Base-by-base conservation (phyloP, 129 eudicot species). In the Ambrosia artemisiifolia region DNA sequence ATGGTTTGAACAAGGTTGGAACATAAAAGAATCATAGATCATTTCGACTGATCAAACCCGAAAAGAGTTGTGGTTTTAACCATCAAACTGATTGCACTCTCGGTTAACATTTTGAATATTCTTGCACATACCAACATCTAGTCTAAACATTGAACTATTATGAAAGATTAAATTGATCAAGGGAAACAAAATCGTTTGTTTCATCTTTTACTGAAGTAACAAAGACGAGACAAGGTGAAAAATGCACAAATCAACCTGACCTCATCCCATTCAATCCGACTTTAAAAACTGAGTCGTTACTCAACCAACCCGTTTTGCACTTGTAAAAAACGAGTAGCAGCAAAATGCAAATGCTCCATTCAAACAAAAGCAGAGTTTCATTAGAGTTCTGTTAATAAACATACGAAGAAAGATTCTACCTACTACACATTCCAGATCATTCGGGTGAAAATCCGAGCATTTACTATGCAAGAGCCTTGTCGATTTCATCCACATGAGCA, bases 401-500 rank as follows among this genome's bases (percentile, higher is more conserved):
- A 65, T 4, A n/a, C 44, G 44, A 40, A 40, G 10, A 40, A 40
- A 40, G 8, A 1, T 24, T 44, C 69, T 42, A 20, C 34, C 19
- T 13, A 10, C 57, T 51, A 65, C 66, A 50, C 43, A 65, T 16
- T 35, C 9, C 73, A 75, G 55, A 65, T n/a, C 18, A 61, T 69
- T 28, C 54, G 35, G 44, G 36, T 63, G 35, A 47, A 46, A 46
- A 32, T 66, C 67, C 74, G 14, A 47, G 18, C 47, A 63, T 49
- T 69, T 50, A 63, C 82, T 78, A 53, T n/a, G 83, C 82, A 76
- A 88, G 88, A 42, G 83, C 95, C 82, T 85, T 66, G 75, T 88
- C 91, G 34, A 88, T 88, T 76, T 88, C 88, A 55, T 83, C 83
- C 64, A 81, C 83, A 81, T 85, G 91, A 40, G 87, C 88, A 60